These are phyloP conservation scores for Ottelia alismoides DNA, from an alignment of 106 monocot species.

Conservation along the genomic window DNA sequence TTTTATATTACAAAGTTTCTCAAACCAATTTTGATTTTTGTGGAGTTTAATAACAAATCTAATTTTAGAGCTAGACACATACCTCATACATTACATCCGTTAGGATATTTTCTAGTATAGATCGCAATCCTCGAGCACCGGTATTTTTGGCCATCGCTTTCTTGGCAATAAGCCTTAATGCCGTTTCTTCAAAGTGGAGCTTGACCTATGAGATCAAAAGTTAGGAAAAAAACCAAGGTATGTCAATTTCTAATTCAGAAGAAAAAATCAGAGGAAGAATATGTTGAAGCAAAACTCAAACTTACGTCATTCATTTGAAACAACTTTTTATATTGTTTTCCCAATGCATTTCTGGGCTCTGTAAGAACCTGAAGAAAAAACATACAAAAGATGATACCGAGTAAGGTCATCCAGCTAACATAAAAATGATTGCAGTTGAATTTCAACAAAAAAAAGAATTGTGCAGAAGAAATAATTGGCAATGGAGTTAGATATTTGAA, in stretches of 20 bases:
- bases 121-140: slow-evolving; percentile 65
- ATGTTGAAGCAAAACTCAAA: neutral
- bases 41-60: no score
- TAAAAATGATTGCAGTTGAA: no score
- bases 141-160: slow-evolving; percentile 64
- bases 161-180: slow-evolving; percentile 55
- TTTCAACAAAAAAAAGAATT: no score
- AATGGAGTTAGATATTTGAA: no score
- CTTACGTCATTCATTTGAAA: slow-evolving; percentile 81
- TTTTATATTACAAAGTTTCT: no score
- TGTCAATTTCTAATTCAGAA: no score
- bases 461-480: no score
- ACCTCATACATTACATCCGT: slow-evolving; percentile 90
- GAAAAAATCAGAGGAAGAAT: neutral
- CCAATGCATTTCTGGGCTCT: slow-evolving; percentile 71
- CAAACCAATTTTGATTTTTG: no score
- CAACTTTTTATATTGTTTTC: slow-evolving; percentile 69
- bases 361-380: slow-evolving; percentile 53
- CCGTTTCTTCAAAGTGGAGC: slow-evolving; percentile 52
- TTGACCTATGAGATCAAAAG: slow-evolving; percentile 34
- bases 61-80: no score
- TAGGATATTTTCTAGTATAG: slow-evolving; percentile 61
- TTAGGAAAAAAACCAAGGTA: neutral
- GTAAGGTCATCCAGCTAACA: no score
- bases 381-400: no score